phyloP scores from a whole-genome alignment of 1,284 basidiomycete species.

The Sanguinoderma infundibulare region DNA sequence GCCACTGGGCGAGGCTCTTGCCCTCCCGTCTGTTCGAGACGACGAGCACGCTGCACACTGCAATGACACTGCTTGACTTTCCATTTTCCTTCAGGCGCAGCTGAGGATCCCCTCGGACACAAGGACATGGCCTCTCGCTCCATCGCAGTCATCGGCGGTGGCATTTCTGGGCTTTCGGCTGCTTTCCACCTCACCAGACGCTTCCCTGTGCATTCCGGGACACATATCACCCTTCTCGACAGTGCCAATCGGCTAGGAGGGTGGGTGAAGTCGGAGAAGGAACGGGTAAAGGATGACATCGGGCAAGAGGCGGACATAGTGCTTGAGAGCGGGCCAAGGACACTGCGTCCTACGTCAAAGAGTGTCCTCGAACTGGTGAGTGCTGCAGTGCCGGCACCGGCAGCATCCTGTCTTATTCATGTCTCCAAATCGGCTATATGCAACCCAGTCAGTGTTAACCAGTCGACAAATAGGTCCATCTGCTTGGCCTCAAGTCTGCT shows the following conservation, averaged over 20 bases:
- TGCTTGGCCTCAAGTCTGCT: slow-evolving; percentile 63
- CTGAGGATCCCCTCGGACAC: background rate
- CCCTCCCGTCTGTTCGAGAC: background rate
- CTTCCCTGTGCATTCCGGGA: slow-evolving; percentile 49
- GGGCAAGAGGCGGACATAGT: slow-evolving; percentile 50
- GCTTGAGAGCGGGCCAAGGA: slow-evolving; percentile 85
- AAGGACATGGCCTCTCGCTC: background rate
- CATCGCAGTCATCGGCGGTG: slow-evolving; percentile 81
- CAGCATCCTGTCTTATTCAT: too few species aligned
- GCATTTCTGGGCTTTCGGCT: slow-evolving; percentile 81
- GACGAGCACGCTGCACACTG: background rate
- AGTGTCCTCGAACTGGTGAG: slow-evolving; percentile 82
- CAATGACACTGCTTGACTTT: background rate
- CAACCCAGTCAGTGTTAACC: too few species aligned
- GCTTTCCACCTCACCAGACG: slow-evolving; percentile 78
- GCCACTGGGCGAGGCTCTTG: background rate
- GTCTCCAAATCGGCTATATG: too few species aligned
- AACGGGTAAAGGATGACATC: slow-evolving; percentile 45
- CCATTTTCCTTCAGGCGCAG: background rate
- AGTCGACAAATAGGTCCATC: slow-evolving; percentile 61
- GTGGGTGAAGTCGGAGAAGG: slow-evolving; percentile 76
- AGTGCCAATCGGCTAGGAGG: slow-evolving; percentile 73
- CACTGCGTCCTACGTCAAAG: slow-evolving; percentile 75
- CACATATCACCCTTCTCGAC: slow-evolving; percentile 74
- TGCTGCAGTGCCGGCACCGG: too few species aligned